phyloP scores from a whole-genome alignment of 164 flowering plant species.

The Houttuynia cordata region DNA sequence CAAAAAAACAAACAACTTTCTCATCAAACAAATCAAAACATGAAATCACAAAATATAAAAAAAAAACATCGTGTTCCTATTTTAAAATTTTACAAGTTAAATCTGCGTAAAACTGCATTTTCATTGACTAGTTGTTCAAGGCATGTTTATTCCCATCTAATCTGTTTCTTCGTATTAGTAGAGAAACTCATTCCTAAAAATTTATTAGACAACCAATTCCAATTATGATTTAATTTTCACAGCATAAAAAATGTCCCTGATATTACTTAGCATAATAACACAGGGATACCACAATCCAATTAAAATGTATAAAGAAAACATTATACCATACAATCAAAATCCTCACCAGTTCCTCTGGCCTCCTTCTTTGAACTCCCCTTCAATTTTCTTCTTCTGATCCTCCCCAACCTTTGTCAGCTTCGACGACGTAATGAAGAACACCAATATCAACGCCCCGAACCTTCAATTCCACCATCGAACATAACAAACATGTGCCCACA shows the following conservation, averaged over 20 bases:
- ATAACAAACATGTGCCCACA: background rate
- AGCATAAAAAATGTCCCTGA: background rate
- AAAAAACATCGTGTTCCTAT: background rate
- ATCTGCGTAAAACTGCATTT: background rate
- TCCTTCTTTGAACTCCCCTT: slow-evolving; percentile 84
- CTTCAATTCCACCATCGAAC: slow-evolving; percentile 21
- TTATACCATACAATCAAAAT: background rate
- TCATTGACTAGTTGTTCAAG: background rate
- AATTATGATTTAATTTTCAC: background rate
- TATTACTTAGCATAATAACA: background rate
- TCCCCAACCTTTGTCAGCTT: slow-evolving; percentile 83
- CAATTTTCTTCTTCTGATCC: slow-evolving; percentile 66
- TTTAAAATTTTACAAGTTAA: background rate
- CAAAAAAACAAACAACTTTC: background rate
- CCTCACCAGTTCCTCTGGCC: slow-evolving; percentile 87
- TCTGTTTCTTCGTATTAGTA: no score
- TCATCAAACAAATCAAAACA: background rate
- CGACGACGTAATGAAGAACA: slow-evolving; percentile 77
- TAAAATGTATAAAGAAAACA: background rate
- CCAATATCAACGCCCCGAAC: slow-evolving; percentile 72
- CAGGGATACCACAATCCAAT: background rate
- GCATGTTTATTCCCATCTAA: no score
- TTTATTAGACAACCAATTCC: no score
- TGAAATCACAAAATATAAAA: background rate
- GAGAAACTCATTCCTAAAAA: no score